A percentile compares a stretch with the other conserved stretches of the same genome.
phyloP scores from a whole-genome alignment of 1,139 yeast genomes.

The Yamadazyma aaseri region DNA sequence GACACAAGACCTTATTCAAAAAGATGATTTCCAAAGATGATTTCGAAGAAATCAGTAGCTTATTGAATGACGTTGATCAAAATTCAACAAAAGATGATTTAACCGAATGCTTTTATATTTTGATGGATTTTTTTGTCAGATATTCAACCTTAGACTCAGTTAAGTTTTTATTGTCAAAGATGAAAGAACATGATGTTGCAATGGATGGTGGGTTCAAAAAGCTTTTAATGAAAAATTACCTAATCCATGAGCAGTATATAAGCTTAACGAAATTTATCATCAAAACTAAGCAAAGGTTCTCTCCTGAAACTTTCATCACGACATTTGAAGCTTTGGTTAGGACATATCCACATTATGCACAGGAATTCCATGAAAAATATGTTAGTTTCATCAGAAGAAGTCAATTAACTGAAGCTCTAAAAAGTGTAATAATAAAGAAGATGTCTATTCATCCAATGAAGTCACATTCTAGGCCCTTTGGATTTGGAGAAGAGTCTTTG shows the following conservation, averaged over 20 bases:
- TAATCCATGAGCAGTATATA: constrained; percentile 25
- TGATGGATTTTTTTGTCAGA: constrained; percentile 16
- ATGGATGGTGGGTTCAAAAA: constrained; percentile 18
- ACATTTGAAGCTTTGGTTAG: constrained; percentile 31
- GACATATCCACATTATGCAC: constrained; percentile 35
- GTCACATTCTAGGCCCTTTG: constrained; percentile 33
- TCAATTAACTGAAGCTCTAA: constrained; percentile 3
- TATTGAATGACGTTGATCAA: constrained; percentile 15
- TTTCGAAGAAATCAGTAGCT: constrained; percentile 19
- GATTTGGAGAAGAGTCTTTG: constrained; percentile 18
- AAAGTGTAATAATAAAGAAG: constrained; percentile 2
- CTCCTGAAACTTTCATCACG: constrained; percentile 4
- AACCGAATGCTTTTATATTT: constrained; percentile 14
- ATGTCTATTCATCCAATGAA: constrained; percentile 24
- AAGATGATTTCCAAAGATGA: constrained; percentile 28
- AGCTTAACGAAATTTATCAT: constrained; percentile 25
- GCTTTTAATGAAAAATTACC: constrained; percentile 25
- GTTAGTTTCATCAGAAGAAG: constrained; percentile 22
- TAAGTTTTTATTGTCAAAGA: constrained; percentile 22
- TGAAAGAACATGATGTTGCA: constrained; percentile 24
- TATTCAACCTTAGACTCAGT: constrained; percentile 22
- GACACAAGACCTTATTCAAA: constrained; percentile 26
- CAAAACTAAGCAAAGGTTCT: constrained; percentile 12
- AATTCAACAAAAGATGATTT: constrained; percentile 11
- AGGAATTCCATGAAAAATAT: constrained; percentile 23